Evolutionary conservation across 164 flowering plant genomes (phyloP), one percentile per base, ranked within the genome.

Genomic region (Berberis thunbergii): DNA sequence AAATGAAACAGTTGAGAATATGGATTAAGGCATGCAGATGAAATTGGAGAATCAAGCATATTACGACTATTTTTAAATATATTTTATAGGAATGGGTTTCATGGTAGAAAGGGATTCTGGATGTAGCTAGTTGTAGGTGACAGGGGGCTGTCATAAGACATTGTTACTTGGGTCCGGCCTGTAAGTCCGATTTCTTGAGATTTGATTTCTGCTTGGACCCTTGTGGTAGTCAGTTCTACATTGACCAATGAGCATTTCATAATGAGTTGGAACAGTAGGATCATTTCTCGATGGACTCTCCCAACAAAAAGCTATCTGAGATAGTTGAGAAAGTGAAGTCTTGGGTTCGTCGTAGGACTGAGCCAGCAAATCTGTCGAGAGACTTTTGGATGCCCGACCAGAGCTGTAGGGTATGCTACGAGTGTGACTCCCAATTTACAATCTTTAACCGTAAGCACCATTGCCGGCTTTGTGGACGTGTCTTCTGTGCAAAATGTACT

Each of bases 301-400:
- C 84, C 1, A 77, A 78, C 74, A 84, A 78, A 65, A 67, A 77
- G 60, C 74, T 80, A 54, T 79, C 76, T 66, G 93, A 85, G 64
- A 43, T 88, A 54, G 71, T 84, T 57, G 81, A 73, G 50, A 42
- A 72, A 38, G 56, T 86, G 45, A 86, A 81, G 64, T 84, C 96
- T 57, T 89, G 96, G 97, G 70, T 93, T 72, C 87, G 87, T 70
- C 75, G 86, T 80, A 77, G 83, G 61, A 72, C 90, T 2, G 87
- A 86, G 68, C 83, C 90, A 8, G 78, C 87, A 59, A 77, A 83
- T 79, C 80, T 90, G 72, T 89, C 97, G 3, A 83, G 96, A 81
- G 88, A 85, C 75, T 93, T 89, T 74, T 93, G 98, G 98, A 93
- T 93, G 98, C 97, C 98, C 48, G 98, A 93, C 78, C 80, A 86